Percentiles rank a stretch among this genome's conserved stretches.
Conservation (phyloP, 495 filamentous ascomycete species). For the Acidomyces sp. region DNA sequence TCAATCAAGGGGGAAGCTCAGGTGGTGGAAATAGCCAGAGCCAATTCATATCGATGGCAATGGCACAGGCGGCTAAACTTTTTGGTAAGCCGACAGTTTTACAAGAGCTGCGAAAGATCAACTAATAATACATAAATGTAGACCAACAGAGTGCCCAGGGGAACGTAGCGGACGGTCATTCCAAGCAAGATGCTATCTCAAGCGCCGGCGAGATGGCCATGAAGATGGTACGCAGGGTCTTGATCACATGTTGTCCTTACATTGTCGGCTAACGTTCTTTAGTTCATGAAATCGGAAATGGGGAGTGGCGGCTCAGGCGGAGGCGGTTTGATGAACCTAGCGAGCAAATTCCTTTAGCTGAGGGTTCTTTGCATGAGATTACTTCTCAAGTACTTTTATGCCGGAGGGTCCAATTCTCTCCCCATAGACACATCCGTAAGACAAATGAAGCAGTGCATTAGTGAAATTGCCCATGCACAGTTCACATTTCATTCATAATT, state of each 20-base stretch:
- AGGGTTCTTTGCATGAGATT: not conserved
- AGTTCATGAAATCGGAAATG: constrained; percentile 47
- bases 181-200: constrained; percentile 50
- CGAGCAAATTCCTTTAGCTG: constrained; percentile 38
- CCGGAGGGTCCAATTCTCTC: too few species aligned
- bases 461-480: not conserved
- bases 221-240: too few species aligned
- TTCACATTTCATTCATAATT: too few species aligned
- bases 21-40: constrained; percentile 35
- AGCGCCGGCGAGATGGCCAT: constrained; percentile 50
- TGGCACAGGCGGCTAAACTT: constrained; percentile 52
- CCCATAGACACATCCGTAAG: too few species aligned
- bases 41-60: constrained; percentile 52
- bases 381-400: too few species aligned
- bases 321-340: constrained; percentile 42
- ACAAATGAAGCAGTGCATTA: not conserved
- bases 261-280: too few species aligned
- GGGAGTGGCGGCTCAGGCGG: constrained; percentile 16
- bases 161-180: constrained; percentile 25
- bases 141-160: constrained; percentile 17
- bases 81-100: constrained; percentile 42
- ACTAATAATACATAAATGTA: not conserved
- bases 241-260: too few species aligned
- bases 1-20: constrained; percentile 30
- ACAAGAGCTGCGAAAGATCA: not conserved